Conservation (phyloP, 805 yeast genomes). For the Peterozyma xylosa region DNA sequence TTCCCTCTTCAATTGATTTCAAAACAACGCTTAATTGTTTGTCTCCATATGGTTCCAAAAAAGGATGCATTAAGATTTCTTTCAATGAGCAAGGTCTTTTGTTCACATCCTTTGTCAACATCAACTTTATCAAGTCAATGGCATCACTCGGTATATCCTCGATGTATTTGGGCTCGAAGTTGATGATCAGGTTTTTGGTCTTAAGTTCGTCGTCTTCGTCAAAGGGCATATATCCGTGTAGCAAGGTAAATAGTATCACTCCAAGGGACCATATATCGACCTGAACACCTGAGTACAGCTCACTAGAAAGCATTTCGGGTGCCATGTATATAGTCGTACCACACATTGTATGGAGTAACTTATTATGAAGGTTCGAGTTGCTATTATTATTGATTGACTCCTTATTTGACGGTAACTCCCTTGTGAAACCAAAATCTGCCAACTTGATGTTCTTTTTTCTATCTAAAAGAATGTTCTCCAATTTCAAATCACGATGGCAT, state of each 20-base stretch:
- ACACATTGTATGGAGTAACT: conserved; percentile 72
- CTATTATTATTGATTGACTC: conserved; percentile 19
- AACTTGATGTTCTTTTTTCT: conserved; percentile 57
- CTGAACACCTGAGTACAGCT: conserved; percentile 71
- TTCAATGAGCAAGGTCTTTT: conserved; percentile 47
- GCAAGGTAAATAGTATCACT: conserved; percentile 74
- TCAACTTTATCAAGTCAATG: conserved; percentile 36
- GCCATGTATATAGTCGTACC: conserved; percentile 98
- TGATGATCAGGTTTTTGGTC: conserved; percentile 53
- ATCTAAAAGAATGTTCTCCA: conserved; percentile 69
- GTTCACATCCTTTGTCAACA: conserved; percentile 62
- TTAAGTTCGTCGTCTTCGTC: conserved; percentile 70
- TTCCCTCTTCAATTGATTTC: conserved; percentile 26
- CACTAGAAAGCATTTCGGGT: conserved; percentile 71
- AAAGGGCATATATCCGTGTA: conserved; percentile 87
- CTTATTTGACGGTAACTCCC: conserved; percentile 44
- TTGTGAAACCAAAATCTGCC: conserved; percentile 90
- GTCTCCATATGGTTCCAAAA: conserved; percentile 38
- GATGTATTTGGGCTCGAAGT: conserved; percentile 55
- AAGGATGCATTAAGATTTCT: conserved; percentile 44
- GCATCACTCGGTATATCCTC: conserved; percentile 42
- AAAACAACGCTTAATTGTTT: conserved; percentile 31
- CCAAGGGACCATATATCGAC: conserved; percentile 93
- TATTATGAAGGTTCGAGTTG: conserved; percentile 13
- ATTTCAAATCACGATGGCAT: conserved; percentile 77